Evolutionary conservation across 352 stramenopile species (phyloP).

Genomic region (Peronospora farinosa): DNA sequence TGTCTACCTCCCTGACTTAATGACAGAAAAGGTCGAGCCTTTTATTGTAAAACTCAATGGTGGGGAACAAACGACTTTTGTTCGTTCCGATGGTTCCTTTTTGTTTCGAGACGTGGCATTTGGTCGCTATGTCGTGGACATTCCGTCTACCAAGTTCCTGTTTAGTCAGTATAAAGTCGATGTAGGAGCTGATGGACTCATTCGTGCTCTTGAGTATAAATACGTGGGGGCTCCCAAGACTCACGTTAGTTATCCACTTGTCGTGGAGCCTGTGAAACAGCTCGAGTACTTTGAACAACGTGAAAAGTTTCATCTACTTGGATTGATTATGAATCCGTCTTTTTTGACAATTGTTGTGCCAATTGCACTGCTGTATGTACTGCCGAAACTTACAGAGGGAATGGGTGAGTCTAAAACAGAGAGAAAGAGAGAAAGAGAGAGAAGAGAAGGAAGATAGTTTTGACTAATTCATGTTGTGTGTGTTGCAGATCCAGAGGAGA

Average conservation of each 20-base stretch:
- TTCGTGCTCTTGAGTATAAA: slow-evolving; percentile 73
- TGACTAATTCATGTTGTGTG: slow-evolving; percentile 2
- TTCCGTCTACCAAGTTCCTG: slow-evolving; percentile 55
- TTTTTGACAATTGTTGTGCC: slow-evolving; percentile 76
- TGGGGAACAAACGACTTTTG: slow-evolving; percentile 62
- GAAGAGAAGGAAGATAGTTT: neutral
- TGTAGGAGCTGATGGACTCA: slow-evolving; percentile 41
- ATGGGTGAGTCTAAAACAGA: slow-evolving; percentile 47
- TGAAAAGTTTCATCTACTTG: slow-evolving; percentile 75
- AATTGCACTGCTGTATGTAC: slow-evolving; percentile 68
- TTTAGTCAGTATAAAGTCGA: slow-evolving; percentile 76
- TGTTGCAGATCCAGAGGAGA: slow-evolving; percentile 65
- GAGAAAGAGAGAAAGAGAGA: neutral
- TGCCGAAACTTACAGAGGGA: slow-evolving; percentile 73
- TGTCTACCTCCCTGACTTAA: slow-evolving; percentile 38
- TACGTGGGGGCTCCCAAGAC: slow-evolving; percentile 65
- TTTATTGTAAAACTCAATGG: slow-evolving; percentile 69
- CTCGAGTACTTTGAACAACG: slow-evolving; percentile 80
- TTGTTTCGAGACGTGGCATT: slow-evolving; percentile 63
- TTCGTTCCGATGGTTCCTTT: slow-evolving; percentile 59
- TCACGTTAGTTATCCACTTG: slow-evolving; percentile 55
- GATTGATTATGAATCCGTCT: slow-evolving; percentile 72
- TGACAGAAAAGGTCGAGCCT: slow-evolving; percentile 53
- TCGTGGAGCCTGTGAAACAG: slow-evolving; percentile 54
- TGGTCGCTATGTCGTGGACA: slow-evolving; percentile 71